These are phyloP conservation scores for Domatiomyces globalis DNA, from an alignment of 2,329 filamentous ascomycete species.

Conservation along the genomic window DNA sequence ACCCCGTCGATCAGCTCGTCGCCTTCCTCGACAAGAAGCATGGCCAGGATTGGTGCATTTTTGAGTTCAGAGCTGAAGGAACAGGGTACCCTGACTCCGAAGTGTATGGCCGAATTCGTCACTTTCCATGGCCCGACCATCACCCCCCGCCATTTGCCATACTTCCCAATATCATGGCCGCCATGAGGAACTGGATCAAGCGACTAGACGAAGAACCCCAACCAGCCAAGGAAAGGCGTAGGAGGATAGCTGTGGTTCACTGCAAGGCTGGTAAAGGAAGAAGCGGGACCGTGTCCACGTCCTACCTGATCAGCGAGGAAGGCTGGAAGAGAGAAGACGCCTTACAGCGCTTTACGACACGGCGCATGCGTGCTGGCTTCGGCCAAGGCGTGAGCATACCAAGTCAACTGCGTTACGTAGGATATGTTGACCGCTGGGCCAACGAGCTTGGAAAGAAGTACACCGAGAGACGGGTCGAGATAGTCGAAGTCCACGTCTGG, in stretches of 20 bases:
- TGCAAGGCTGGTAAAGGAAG: slow-evolving; percentile 95
- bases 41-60: slow-evolving; percentile 75
- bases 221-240: slow-evolving; percentile 24
- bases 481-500: slow-evolving; percentile 82
- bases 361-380: slow-evolving; percentile 79
- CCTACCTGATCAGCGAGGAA: slow-evolving; percentile 80
- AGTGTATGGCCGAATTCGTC: slow-evolving; percentile 70
- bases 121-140: slow-evolving; percentile 95
- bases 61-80: slow-evolving; percentile 94
- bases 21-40: slow-evolving; percentile 79
- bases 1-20: slow-evolving; percentile 75
- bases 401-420: slow-evolving; percentile 75
- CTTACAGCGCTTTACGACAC: slow-evolving; percentile 56
- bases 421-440: slow-evolving; percentile 80
- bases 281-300: slow-evolving; percentile 75
- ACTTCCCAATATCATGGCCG: slow-evolving; percentile 76
- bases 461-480: slow-evolving; percentile 66
- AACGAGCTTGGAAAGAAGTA: slow-evolving; percentile 59
- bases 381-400: slow-evolving; percentile 85
- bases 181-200: slow-evolving; percentile 79
- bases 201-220: slow-evolving; percentile 32
- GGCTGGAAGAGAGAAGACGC: slow-evolving; percentile 53
- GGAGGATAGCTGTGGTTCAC: slow-evolving; percentile 74
- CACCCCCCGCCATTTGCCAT: slow-evolving; percentile 87
- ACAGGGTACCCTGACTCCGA: slow-evolving; percentile 88